Evolutionary conservation across 345 rosid genomes (phyloP), one percentile per base, ranked within the genome.

Genomic region (Psidium friedrichsthalianum): DNA sequence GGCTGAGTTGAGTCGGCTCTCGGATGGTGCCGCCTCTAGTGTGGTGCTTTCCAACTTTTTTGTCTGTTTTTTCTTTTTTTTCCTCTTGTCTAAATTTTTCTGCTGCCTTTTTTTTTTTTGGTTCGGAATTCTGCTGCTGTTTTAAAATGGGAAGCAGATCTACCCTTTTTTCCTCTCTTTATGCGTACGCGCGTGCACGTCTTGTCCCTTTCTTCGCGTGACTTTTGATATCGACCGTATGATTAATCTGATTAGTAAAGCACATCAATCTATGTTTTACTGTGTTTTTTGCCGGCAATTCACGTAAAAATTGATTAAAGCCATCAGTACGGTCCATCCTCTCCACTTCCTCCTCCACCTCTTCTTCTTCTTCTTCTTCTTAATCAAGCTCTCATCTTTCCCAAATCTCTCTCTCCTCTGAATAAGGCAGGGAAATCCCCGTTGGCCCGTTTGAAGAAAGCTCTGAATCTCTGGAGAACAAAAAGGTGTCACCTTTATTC

Each of bases 111-210:
- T 49, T 10, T 49, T 9, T 49, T 49, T 49, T 1, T 1, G 51
- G 51, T 11, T 49, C 11, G 11, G 51, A 49, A 49, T 49, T 51
- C 52, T 51, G 52, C 20, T 69, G 5, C 27, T 0, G 36, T 7
- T 18, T 36, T 36, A 21, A 69, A 36, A 18, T 2, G 47, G 42
- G 47, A 0, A 69, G 47, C 25, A 4, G 24, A 36, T 20, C 25
- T 0, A 44, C 44, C 1, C 11, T 8, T 5, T 15, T 16, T 2
- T 8, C 20, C 5, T 10, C 9, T 13, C 1, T 5, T 36, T 32
- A 21, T 10, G 47, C 12, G 24, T 8, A 36, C 76, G 76, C 76
- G 76, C 76, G 76, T 32, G 78, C 2, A 10, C 47, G 44, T 32
- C 78, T 69, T 32, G 10, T 40, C 10, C 24, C 44, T 12, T 21